Evolutionary conservation across 2,329 filamentous ascomycete species (phyloP).

Genomic region (Cladophialophora yegresii): DNA sequence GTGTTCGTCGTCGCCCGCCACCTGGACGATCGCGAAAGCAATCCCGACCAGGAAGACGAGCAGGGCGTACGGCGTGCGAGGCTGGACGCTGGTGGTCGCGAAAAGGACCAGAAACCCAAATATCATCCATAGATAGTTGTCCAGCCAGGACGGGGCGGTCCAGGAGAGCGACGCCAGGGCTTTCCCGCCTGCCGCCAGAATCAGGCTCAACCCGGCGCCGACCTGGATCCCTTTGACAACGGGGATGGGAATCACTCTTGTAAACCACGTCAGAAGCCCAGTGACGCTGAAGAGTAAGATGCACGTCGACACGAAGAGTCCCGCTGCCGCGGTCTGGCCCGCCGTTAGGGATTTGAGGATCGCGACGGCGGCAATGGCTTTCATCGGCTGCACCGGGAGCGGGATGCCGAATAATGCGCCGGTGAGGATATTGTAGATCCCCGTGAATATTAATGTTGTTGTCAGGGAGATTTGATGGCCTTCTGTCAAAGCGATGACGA

Average conservation of each 20-base stretch:
- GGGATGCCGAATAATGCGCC: slow-evolving; percentile 84
- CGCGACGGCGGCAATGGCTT: slow-evolving; percentile 88
- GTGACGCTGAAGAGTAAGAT: slow-evolving; percentile 78
- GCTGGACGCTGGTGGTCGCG: slow-evolving; percentile 64
- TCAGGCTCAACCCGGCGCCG: slow-evolving; percentile 80
- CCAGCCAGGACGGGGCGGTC: slow-evolving; percentile 65
- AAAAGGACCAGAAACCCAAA: slow-evolving; percentile 72
- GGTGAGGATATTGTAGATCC: slow-evolving; percentile 80
- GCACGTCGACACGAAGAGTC: slow-evolving; percentile 72
- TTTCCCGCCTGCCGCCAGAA: slow-evolving; percentile 71
- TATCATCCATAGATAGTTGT: slow-evolving; percentile 79
- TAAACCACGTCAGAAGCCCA: slow-evolving; percentile 73
- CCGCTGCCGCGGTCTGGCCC: slow-evolving; percentile 76
- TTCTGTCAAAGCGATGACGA: slow-evolving; percentile 81
- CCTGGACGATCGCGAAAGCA: slow-evolving; percentile 58
- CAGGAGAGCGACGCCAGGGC: slow-evolving; percentile 70
- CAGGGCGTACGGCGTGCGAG: slow-evolving; percentile 76
- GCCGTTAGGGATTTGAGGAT: slow-evolving; percentile 68
- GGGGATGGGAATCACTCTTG: slow-evolving; percentile 74
- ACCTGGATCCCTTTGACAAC: slow-evolving; percentile 95
- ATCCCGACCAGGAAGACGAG: slow-evolving; percentile 70
- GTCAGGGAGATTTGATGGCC: slow-evolving; percentile 78
- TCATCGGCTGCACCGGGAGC: slow-evolving; percentile 85
- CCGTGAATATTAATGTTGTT: slow-evolving; percentile 81
- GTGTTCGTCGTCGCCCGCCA: slow-evolving; percentile 29